phyloP scores from a whole-genome alignment of 441 rosid species.

The Corymbia citriodora region DNA sequence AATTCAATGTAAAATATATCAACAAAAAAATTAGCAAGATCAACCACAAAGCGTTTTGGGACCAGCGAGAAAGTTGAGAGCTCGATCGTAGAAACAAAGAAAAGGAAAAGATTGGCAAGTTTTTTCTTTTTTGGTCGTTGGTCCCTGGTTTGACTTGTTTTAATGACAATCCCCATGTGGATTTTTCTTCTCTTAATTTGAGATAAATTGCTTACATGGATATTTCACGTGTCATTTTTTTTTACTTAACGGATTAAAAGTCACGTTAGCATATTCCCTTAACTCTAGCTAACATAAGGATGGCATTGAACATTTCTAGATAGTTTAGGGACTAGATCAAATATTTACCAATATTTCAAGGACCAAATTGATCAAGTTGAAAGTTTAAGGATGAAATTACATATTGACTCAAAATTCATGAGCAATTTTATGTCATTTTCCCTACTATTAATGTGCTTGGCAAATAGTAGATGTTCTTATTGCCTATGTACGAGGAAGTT shows the following conservation, averaged over 20 bases:
- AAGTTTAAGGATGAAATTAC: no score
- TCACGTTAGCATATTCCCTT: background rate
- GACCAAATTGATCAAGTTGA: no score
- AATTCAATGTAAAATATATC: no score
- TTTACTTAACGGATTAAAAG: background rate
- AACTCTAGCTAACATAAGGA: background rate
- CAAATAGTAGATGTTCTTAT: no score
- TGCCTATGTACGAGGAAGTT: no score
- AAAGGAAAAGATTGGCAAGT: background rate
- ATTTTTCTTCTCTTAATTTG: background rate
- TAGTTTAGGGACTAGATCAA: no score
- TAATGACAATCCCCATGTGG: background rate
- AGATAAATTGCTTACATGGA: background rate
- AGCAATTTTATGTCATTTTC: no score
- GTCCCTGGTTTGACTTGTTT: background rate
- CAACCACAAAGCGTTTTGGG: background rate
- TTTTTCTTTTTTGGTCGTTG: background rate
- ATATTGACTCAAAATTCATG: no score
- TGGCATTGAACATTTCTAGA: background rate
- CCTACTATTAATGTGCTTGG: no score
- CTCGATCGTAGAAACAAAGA: background rate
- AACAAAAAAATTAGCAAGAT: no score
- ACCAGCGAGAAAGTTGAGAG: background rate
- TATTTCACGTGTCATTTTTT: background rate
- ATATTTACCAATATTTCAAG: no score